Base-by-base conservation (phyloP, 163 green algal genomes). In the Volvox carteri region DNA sequence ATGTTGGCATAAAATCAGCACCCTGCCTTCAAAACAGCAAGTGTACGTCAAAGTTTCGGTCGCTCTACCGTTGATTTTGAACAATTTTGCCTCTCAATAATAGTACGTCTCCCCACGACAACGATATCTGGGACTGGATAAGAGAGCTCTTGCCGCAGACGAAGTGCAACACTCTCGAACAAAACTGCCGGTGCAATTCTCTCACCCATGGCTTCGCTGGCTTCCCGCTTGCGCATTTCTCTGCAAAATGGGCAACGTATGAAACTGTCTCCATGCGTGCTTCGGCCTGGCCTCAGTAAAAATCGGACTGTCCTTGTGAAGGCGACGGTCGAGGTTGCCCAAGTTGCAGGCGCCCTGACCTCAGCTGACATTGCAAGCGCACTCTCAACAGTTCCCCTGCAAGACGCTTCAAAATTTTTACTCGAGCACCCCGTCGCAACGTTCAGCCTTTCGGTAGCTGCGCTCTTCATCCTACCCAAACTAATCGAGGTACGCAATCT, bases 391-490 rank as follows among this genome's bases (percentile, higher is more conserved):
- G n/a, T 78, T 25, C 60, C 41, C 42, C 11, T 89, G 7, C 30
- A 33, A 14, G 52, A 83, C 1, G 52, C 28, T 1, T 48, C 37
- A 1, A 6, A 65, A 14, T 89, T 81, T 18, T 28, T 89, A 6
- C 39, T 89, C 1, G 70, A 74, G 50, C 84, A 89, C n/a, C 84
- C 84, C 4, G 70, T 89, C 1, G 68, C 68, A 12, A 48, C 52
- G 0, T 62, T 89, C 6, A 67, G 28, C 50, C 7, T 52, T 3
- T 67, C 50, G 23, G 50, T 73, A 9, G 9, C 1, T 19, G 35
- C 48, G 1, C 35, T 88, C 16, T 73, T 81, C 6, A 21, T 88
- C 33, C 33, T 88, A 23, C 83, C 83, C 19, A 76, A 76, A 37
- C 50, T 88, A 8, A 30, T 88, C 1, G 67, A 80, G 83, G 83